Evolutionary conservation across 768 basidiomycete genomes (phyloP), one percentile per base, ranked within the genome.

Genomic region (Zangia roseola): DNA sequence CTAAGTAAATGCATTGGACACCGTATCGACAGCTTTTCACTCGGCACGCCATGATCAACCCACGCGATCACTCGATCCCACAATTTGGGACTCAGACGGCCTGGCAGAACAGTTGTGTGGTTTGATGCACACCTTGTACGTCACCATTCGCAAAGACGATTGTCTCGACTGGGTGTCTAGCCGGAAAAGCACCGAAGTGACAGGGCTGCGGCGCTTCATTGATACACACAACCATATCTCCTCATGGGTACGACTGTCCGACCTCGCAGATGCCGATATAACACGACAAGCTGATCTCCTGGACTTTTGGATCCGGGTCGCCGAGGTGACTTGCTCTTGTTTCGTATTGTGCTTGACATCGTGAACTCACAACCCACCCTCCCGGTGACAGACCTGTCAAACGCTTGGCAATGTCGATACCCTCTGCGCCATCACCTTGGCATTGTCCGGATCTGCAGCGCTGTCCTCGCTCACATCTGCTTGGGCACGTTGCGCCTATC

Each of bases 61-160:
- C 9, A 23, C 17, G 41, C 25, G 33, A 14, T 24, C 24, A 7
- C n/a, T 47, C 9, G 35, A 35, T 16, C 62, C 81, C 12, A 79
- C 81, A 14, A 30, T 37, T 55, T 73, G 88, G 50, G 83, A 88
- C 56, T 76, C 89, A 2, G 60, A 76, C 19, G 81, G 86, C 47
- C 60, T 95, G 28, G 91, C 91, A 0, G 82, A 91, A 36, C 91
- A 94, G 58, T 72, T 95, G 37, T 83, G 86, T n/a, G 69, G 94
- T 38, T 72, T 83, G 52, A 90, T 94, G 63, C 81, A 77, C 47
- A 69, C 74, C 31, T 72, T 84, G 6, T 95, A 93, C 65, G 68
- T 73, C 50, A 82, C 81, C 61, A 80, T 94, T 47, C 78, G 79
- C 9, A 76, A 82, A 7, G 80, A 80, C 35, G 91, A 94, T 58